A percentile compares a stretch with the other conserved stretches of the same genome.
phyloP scores from a whole-genome alignment of 495 filamentous ascomycete genomes.

The Aspergillus indologenus region DNA sequence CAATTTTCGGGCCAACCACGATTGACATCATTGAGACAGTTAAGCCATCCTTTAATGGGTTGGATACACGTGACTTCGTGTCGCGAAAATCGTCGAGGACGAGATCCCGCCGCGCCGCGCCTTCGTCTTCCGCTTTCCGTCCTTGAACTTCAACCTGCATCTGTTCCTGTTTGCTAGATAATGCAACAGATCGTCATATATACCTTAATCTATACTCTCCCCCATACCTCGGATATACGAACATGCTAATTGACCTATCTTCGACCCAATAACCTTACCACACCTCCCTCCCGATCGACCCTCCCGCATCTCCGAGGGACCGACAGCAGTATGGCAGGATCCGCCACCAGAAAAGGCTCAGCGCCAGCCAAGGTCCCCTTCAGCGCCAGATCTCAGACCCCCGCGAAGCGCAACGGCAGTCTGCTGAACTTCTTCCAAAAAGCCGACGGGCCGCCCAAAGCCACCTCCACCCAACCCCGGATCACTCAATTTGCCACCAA shows the following conservation, averaged over 20 bases:
- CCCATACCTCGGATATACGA: neutral
- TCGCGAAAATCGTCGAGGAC: constrained; percentile 20
- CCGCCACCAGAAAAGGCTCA: constrained; percentile 16
- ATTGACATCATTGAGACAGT: neutral
- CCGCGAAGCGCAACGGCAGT: constrained; percentile 60
- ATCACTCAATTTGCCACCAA: constrained; percentile 42
- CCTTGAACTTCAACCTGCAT: neutral
- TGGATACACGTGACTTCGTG: constrained; percentile 39
- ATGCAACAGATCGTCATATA: no score
- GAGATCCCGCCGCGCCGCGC: constrained; percentile 20
- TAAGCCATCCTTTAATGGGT: constrained; percentile 9
- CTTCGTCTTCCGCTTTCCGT: constrained; percentile 7
- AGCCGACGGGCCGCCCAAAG: constrained; percentile 46
- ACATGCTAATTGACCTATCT: neutral
- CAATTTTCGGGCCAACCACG: no score
- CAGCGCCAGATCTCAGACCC: constrained; percentile 12
- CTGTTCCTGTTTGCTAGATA: no score
- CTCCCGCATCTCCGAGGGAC: neutral
- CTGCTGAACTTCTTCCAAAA: constrained; percentile 85
- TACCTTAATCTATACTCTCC: neutral
- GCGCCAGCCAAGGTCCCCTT: constrained; percentile 22
- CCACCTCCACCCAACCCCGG: constrained; percentile 34
- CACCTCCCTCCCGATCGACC: neutral
- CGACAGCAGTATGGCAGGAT: constrained; percentile 10
- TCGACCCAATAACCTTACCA: neutral